Evolutionary conservation across 805 yeast species (phyloP).

Genomic region (Nakazawaea wyomingensis): DNA sequence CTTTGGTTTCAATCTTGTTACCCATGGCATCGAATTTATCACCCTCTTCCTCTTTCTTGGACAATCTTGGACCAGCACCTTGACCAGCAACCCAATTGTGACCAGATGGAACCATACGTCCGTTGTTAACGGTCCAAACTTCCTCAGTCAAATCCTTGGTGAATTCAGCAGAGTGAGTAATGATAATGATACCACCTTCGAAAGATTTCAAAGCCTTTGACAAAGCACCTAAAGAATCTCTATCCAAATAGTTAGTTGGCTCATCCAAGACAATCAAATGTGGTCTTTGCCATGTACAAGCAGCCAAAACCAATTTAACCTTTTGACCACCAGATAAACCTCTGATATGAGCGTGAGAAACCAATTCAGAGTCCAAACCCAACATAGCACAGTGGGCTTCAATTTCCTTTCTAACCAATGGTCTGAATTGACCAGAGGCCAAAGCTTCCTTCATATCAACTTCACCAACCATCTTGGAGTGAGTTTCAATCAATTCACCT

Average conservation of each 20-base stretch:
- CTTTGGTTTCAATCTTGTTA: slow-evolving; percentile 95
- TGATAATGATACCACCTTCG: slow-evolving; percentile 99
- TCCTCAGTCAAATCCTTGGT: slow-evolving; percentile 99
- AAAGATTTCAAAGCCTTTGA: slow-evolving; percentile 98
- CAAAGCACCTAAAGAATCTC: slow-evolving; percentile 99
- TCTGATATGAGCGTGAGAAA: slow-evolving; percentile 99
- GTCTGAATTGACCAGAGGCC: slow-evolving; percentile 99
- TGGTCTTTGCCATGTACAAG: slow-evolving; percentile 99
- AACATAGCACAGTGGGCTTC: slow-evolving; percentile 98
- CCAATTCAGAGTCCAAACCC: slow-evolving; percentile 98
- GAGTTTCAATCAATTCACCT: slow-evolving; percentile 96
- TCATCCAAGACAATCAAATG: slow-evolving; percentile 98
- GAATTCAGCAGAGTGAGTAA: slow-evolving; percentile 99
- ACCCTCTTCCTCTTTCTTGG: slow-evolving; percentile 94
- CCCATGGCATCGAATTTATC: slow-evolving; percentile 99
- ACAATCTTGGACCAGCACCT: slow-evolving; percentile 99
- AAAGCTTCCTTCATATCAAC: slow-evolving; percentile 99
- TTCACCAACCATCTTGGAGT: slow-evolving; percentile 99
- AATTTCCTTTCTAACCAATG: slow-evolving; percentile 99
- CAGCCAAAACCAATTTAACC: slow-evolving; percentile 99
- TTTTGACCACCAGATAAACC: slow-evolving; percentile 99
- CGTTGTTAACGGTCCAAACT: slow-evolving; percentile 99
- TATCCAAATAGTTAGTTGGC: slow-evolving; percentile 98
- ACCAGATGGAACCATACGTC: slow-evolving; percentile 99
- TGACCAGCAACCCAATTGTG: slow-evolving; percentile 99